phyloP scores from a whole-genome alignment of 2,329 filamentous ascomycete genomes.

The Aspergillus udagawae region DNA sequence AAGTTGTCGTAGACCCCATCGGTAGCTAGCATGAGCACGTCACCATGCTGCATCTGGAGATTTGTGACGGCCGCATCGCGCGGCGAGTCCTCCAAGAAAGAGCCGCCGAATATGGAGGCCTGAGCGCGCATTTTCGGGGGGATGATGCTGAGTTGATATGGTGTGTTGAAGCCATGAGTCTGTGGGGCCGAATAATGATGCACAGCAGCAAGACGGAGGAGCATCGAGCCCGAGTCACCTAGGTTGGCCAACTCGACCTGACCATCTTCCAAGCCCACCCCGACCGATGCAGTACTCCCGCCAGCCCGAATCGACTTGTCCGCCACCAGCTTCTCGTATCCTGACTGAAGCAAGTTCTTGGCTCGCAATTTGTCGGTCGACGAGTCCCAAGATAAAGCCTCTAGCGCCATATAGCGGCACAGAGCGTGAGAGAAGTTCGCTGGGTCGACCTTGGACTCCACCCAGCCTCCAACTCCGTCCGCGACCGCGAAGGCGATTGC shows the following conservation, averaged over 20 bases:
- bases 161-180: slow-evolving; percentile 96
- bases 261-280: slow-evolving; percentile 68
- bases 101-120: slow-evolving; percentile 77
- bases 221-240: slow-evolving; percentile 89
- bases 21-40: slow-evolving; percentile 88
- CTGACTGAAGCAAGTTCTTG: slow-evolving; percentile 70
- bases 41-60: slow-evolving; percentile 77
- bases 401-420: slow-evolving; percentile 86
- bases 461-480: slow-evolving; percentile 94
- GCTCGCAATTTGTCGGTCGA: slow-evolving; percentile 49
- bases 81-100: slow-evolving; percentile 76
- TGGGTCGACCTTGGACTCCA: slow-evolving; percentile 85
- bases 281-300: slow-evolving; percentile 90
- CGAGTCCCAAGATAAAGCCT: slow-evolving; percentile 57
- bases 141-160: slow-evolving; percentile 87
- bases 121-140: slow-evolving; percentile 75
- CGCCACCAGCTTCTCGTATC: slow-evolving; percentile 75
- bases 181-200: slow-evolving; percentile 79
- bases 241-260: slow-evolving; percentile 85
- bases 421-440: slow-evolving; percentile 92
- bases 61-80: slow-evolving; percentile 76
- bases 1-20: slow-evolving; percentile 97
- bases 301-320: slow-evolving; percentile 74
- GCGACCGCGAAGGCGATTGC: slow-evolving; percentile 79
- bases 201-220: slow-evolving; percentile 79